Evolutionary conservation across 805 yeast species (phyloP).

Genomic region (Candida sphagnicola): DNA sequence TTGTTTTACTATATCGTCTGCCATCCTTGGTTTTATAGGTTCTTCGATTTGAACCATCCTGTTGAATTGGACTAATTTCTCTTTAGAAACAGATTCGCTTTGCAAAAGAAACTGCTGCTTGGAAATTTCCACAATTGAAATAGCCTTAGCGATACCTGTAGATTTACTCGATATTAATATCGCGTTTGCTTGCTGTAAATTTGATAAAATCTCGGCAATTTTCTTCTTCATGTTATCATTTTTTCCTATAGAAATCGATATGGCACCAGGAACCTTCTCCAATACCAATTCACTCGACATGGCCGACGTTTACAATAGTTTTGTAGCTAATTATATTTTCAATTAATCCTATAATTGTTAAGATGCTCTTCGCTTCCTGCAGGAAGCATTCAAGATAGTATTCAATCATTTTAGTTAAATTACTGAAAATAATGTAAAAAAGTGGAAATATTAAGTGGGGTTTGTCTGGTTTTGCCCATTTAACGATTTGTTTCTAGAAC

Average conservation of each 20-base stretch:
- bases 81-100: neutral
- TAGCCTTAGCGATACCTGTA: conserved; percentile 11
- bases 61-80: conserved; percentile 12
- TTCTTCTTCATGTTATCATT: conserved; percentile 17
- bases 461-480: neutral
- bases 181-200: conserved; percentile 3
- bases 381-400: no score
- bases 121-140: conserved; percentile 15
- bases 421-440: no score
- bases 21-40: neutral
- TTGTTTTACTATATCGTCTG: neutral
- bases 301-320: neutral
- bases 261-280: neutral
- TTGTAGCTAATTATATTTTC: no score
- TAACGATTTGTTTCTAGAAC: neutral
- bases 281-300: neutral
- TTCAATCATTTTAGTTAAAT: no score
- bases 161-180: conserved; percentile 11
- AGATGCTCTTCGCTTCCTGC: no score
- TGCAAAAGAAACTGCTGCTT: conserved; percentile 8
- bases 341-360: no score
- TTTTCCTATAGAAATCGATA: conserved; percentile 7
- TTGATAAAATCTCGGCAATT: conserved; percentile 9
- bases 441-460: no score
- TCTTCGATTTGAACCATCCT: conserved; percentile 8